These are phyloP conservation scores for Fagopyrum homotropicum DNA, from an alignment of 148 eudicot species.

Conservation along the genomic window DNA sequence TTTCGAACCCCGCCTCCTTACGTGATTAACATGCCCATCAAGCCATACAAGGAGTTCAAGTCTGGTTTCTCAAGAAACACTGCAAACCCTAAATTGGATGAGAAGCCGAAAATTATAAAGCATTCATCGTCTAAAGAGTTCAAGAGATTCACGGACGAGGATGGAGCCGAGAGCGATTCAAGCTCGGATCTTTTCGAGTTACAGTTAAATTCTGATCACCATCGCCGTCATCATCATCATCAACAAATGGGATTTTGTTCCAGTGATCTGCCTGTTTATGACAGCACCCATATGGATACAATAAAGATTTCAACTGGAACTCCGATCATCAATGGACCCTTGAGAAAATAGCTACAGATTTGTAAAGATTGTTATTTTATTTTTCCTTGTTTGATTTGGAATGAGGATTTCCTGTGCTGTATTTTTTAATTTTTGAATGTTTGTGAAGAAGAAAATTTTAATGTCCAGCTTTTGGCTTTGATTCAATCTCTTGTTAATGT, in stretches of 20 bases:
- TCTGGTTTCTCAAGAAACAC: conserved; percentile 20
- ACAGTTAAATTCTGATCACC: conserved; percentile 30
- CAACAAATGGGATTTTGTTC: conserved; percentile 36
- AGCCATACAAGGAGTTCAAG: conserved; percentile 35
- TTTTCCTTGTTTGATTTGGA: not conserved
- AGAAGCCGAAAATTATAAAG: conserved; percentile 25
- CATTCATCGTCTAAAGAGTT: conserved; percentile 15
- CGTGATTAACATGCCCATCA: conserved; percentile 36
- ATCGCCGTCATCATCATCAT: not conserved
- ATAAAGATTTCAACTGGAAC: conserved; percentile 46
- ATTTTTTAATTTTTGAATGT: not conserved
- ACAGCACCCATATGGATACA: conserved; percentile 54
- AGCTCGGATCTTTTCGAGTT: conserved; percentile 76
- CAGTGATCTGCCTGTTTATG: conserved; percentile 69
- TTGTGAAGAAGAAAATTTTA: not conserved
- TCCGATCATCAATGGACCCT: conserved; percentile 37
- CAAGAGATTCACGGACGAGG: conserved; percentile 3
- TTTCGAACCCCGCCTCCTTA: conserved; percentile 66
- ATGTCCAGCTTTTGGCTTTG: not conserved
- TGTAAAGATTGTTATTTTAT: not conserved
- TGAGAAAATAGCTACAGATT: conserved; percentile 13
- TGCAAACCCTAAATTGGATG: conserved; percentile 19
- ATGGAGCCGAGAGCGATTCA: conserved; percentile 63
- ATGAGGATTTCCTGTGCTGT: not conserved
- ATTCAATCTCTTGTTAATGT: not conserved